Evolutionary conservation across 768 basidiomycete genomes (phyloP).

Genomic region (Suillus paluster): DNA sequence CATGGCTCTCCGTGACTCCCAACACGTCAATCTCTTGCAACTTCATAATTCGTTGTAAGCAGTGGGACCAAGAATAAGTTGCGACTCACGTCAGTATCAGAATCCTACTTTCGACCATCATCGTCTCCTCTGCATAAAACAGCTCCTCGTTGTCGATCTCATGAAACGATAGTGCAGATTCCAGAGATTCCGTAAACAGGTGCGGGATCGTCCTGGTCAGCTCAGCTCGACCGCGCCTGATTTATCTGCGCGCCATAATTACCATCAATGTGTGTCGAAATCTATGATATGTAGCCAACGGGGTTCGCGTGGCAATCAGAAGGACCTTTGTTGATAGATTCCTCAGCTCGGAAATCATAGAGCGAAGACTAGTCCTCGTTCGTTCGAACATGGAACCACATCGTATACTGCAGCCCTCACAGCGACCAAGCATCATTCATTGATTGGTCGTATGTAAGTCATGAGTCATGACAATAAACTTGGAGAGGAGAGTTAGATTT

Average conservation of each 20-base stretch:
- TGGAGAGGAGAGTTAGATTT: too few relatives aligned
- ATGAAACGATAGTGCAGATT: slow-evolving; percentile 53
- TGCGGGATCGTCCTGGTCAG: slow-evolving; percentile 33
- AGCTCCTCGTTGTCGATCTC: slow-evolving; percentile 53
- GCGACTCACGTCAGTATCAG: slow-evolving; percentile 47
- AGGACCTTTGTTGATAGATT: slow-evolving; percentile 39
- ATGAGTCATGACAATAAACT: background rate
- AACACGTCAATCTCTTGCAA: too few relatives aligned
- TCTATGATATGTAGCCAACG: too few relatives aligned
- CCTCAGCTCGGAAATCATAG: slow-evolving; percentile 54
- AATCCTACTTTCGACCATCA: slow-evolving; percentile 60
- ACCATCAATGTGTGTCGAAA: slow-evolving; percentile 34
- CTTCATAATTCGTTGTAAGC: slow-evolving; percentile 6
- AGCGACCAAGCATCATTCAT: slow-evolving; percentile 39
- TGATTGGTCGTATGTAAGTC: too few relatives aligned
- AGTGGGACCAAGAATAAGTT: background rate
- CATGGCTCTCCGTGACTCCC: slow-evolving; percentile 39
- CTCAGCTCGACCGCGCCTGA: slow-evolving; percentile 31
- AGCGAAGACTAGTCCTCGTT: slow-evolving; percentile 61
- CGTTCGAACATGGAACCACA: slow-evolving; percentile 56
- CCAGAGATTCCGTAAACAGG: slow-evolving; percentile 52
- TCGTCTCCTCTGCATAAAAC: slow-evolving; percentile 57
- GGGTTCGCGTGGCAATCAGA: too few relatives aligned
- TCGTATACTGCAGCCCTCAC: slow-evolving; percentile 55
- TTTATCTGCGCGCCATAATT: slow-evolving; percentile 7